Evolutionary conservation across 305 asterid species (phyloP), one percentile per base, ranked within the genome.

Genomic region (Solanum hybrid): DNA sequence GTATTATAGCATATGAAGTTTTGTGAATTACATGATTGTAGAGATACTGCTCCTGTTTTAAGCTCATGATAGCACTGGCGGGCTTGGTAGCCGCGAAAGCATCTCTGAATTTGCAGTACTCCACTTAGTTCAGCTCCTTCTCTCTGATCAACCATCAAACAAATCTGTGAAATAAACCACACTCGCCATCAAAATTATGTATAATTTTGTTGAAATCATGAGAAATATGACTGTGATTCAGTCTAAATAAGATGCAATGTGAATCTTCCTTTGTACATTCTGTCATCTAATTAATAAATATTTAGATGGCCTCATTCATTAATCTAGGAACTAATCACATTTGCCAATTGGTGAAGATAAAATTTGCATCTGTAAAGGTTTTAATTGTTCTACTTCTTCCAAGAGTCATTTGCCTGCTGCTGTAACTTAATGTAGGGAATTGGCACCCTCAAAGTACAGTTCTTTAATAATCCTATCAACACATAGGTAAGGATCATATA

Each of bases 1-100:
- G 88, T 29, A 83, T 31, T 29, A 51, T 31, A 51, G 11, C 6
- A 29, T 29, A 29, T 61, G 88, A 76, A 57, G 27, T 38, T 36
- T 38, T 89, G 83, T 86, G 20, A 79, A 89, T 94, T 95, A 95
- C 99, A 92, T 88, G 98, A 93, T 93, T 96, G 98, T 84, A 96
- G 91, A 32, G 92, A 90, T 77, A 92, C 85, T 61, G 84, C 92
- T 91, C 95, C 97, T 90, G 88, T 91, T 81, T 89, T 91, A 81
- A 94, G 92, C 86, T 94, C 93, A 38, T 89, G 76, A 93, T 90
- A 92, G 65, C 65, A 65, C 89, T 92, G 79, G 41, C 94, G 92
- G 85, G 92, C 91, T 92, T 36, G 91, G 45, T 92, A 89, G 37
- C 94, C 97, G 1, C 94, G 92, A 75, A 91, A 93, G 76, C 91